Conservation (phyloP, 2,329 filamentous ascomycete genomes). For the Penicillium corylophilum region DNA sequence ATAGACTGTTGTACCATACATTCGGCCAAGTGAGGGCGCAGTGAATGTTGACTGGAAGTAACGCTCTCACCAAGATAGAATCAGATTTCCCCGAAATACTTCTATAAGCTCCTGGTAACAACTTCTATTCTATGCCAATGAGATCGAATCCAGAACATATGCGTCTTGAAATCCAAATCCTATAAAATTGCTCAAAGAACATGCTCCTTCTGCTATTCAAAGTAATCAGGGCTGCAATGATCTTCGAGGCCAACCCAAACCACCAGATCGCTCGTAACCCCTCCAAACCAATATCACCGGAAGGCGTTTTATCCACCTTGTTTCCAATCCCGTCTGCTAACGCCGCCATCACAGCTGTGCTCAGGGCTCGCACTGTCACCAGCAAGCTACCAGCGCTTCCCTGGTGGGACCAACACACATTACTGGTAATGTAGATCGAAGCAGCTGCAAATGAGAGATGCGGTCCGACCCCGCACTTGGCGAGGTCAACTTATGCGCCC, state of each 20-base stretch:
- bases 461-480: constrained; percentile 46
- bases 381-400: constrained; percentile 46
- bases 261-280: constrained; percentile 41
- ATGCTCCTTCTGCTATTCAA: constrained; percentile 29
- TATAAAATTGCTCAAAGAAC: constrained; percentile 12
- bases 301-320: constrained; percentile 10
- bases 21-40: neutral
- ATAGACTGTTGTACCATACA: neutral
- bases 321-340: constrained; percentile 34
- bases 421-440: constrained; percentile 47
- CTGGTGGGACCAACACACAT: constrained; percentile 45
- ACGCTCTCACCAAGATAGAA: neutral
- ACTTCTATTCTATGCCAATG: no score
- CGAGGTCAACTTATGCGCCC: constrained; percentile 43
- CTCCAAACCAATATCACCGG: constrained; percentile 20
- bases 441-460: constrained; percentile 48
- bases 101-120: no score
- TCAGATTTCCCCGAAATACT: neutral
- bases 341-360: constrained; percentile 37
- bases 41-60: neutral
- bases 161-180: neutral
- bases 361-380: constrained; percentile 47
- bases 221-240: constrained; percentile 31
- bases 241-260: constrained; percentile 35
- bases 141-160: no score